Conservation (phyloP, 2,329 filamentous ascomycete genomes). For the Colletotrichum sp. region DNA sequence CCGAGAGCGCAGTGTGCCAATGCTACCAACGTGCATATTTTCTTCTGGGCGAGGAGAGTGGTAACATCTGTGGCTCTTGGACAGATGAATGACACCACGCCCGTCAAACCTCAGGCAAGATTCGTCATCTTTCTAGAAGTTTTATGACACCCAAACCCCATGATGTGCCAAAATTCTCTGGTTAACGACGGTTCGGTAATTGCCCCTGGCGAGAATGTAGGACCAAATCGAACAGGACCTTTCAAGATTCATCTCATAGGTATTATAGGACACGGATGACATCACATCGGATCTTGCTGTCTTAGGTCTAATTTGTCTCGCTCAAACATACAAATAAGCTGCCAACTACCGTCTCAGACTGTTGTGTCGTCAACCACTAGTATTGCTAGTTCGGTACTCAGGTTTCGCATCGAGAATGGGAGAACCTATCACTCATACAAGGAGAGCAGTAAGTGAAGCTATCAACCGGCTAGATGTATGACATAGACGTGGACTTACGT, state of each 20-base stretch:
- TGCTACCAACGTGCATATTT: background rate
- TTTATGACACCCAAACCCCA: background rate
- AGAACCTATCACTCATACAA: conserved; percentile 38
- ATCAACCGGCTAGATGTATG: background rate
- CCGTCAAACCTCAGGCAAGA: background rate
- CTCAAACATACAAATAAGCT: background rate
- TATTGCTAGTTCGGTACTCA: conserved; percentile 25
- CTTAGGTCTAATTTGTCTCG: background rate
- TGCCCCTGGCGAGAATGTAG: background rate
- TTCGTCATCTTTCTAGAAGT: background rate
- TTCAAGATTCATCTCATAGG: background rate
- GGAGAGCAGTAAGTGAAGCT: background rate
- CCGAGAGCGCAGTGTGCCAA: background rate
- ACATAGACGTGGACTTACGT: background rate
- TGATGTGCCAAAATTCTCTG: background rate
- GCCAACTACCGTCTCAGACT: background rate
- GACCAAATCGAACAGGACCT: background rate
- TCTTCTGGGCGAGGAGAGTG: background rate
- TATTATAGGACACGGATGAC: background rate
- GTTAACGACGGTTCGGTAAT: background rate
- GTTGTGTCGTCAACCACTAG: background rate
- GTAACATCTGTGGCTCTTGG: background rate
- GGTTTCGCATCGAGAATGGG: conserved; percentile 40
- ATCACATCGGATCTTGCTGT: background rate
- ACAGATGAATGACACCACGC: background rate